Evolutionary conservation across 2,329 filamentous ascomycete genomes (phyloP).

Genomic region (Akanthomyces uredinophilus): DNA sequence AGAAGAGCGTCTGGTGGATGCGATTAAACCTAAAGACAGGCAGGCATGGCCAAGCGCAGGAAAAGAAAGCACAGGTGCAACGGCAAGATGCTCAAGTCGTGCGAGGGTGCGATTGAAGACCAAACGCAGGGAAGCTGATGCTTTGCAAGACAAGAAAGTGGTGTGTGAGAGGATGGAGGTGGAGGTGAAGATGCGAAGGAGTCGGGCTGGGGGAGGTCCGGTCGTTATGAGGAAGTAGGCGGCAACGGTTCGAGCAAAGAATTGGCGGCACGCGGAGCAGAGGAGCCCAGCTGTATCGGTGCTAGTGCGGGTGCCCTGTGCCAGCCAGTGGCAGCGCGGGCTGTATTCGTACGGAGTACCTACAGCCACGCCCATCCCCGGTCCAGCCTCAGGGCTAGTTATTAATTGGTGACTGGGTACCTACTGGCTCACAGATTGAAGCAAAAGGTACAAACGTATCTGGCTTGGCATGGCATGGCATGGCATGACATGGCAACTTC

Average conservation of each 20-base stretch:
- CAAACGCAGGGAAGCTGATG: neutral
- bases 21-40: slow-evolving; percentile 2
- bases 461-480: neutral
- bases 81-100: neutral
- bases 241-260: slow-evolving; percentile 11
- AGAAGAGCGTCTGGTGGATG: slow-evolving; percentile 7
- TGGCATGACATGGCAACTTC: too few relatives aligned
- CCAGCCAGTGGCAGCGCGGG: neutral
- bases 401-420: too few relatives aligned
- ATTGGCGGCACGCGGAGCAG: slow-evolving; percentile 12
- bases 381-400: slow-evolving; percentile 2
- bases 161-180: neutral
- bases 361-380: slow-evolving; percentile 2
- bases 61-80: neutral
- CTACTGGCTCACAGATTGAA: too few relatives aligned
- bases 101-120: neutral
- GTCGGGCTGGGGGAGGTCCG: slow-evolving; percentile 6
- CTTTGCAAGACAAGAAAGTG: neutral
- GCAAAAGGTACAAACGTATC: neutral
- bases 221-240: slow-evolving; percentile 10
- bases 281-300: neutral
- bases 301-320: neutral
- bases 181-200: slow-evolving; percentile 9
- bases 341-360: too few relatives aligned
- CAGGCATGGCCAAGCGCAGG: neutral